Conservation (phyloP, 768 basidiomycete genomes). For the Lactifluus hygrophoroides region DNA sequence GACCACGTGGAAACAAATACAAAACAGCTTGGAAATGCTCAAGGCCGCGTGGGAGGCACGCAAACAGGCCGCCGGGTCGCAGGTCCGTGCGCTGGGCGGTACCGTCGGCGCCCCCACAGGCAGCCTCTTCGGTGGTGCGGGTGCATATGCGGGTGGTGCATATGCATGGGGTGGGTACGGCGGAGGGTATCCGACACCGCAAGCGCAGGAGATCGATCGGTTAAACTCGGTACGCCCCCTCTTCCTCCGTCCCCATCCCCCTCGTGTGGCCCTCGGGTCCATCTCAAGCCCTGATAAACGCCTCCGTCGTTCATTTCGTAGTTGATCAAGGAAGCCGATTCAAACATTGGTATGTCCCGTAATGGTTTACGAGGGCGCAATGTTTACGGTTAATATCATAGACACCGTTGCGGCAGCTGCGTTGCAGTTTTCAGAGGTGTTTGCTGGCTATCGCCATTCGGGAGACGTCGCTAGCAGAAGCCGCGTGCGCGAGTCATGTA, state of each 20-base stretch:
- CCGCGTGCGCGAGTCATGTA: conserved; percentile 70
- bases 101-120: conserved; percentile 19
- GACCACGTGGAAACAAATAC: conserved; percentile 28
- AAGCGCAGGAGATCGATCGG: conserved; percentile 39
- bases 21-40: conserved; percentile 53
- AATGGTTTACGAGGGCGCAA: neutral
- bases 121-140: conserved; percentile 28
- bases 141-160: too few species aligned
- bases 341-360: conserved; percentile 38
- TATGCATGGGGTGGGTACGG: conserved; percentile 22
- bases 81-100: conserved; percentile 40
- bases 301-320: conserved; percentile 19
- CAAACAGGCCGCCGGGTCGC: conserved; percentile 45
- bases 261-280: neutral
- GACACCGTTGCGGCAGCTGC: conserved; percentile 60
- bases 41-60: conserved; percentile 57
- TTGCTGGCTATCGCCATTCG: conserved; percentile 64
- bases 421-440: conserved; percentile 73
- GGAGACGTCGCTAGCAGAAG: conserved; percentile 61
- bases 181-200: conserved; percentile 12
- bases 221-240: conserved; percentile 46
- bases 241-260: neutral
- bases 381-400: conserved; percentile 20
- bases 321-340: conserved; percentile 49
- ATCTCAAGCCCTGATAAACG: neutral